Percentiles rank a stretch among this genome's conserved stretches.
These are phyloP conservation scores for Curvularia spicifera DNA, from an alignment of 2,329 filamentous ascomycete species.

Conservation along the genomic window DNA sequence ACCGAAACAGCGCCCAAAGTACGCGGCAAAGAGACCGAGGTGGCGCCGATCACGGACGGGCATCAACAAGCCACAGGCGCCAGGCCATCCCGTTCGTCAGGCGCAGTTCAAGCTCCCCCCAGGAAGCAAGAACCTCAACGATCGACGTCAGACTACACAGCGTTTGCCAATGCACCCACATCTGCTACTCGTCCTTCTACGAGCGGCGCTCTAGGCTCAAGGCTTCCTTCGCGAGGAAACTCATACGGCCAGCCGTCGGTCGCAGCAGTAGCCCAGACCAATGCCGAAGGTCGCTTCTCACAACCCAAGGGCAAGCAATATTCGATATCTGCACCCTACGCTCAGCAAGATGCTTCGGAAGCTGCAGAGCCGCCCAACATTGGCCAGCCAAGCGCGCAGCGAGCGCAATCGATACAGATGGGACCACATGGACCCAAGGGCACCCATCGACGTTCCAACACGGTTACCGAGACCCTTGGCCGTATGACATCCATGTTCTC, in stretches of 20 bases:
- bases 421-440: conserved; percentile 34
- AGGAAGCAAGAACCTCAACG: conserved; percentile 56
- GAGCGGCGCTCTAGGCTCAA: conserved; percentile 72
- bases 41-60: conserved; percentile 51
- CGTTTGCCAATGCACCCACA: conserved; percentile 50
- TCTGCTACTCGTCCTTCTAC: conserved; percentile 71
- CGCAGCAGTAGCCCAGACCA: conserved; percentile 85
- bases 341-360: conserved; percentile 54
- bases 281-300: conserved; percentile 86
- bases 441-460: conserved; percentile 70
- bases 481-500: conserved; percentile 83
- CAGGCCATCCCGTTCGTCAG: conserved; percentile 31
- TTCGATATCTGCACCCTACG: conserved; percentile 71
- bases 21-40: conserved; percentile 56
- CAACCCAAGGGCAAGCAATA: conserved; percentile 74
- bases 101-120: conserved; percentile 42
- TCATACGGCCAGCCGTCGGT: conserved; percentile 89
- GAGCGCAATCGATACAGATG: conserved; percentile 58
- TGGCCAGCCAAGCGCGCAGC: conserved; percentile 66
- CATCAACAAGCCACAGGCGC: conserved; percentile 41
- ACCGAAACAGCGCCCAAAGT: conserved; percentile 54
- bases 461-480: conserved; percentile 76
- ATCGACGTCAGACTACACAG: conserved; percentile 57
- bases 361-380: conserved; percentile 55
- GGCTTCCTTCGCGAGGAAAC: conserved; percentile 73